phyloP scores from a whole-genome alignment of 2,329 filamentous ascomycete species.

The Cordyceps fumosorosea region DNA sequence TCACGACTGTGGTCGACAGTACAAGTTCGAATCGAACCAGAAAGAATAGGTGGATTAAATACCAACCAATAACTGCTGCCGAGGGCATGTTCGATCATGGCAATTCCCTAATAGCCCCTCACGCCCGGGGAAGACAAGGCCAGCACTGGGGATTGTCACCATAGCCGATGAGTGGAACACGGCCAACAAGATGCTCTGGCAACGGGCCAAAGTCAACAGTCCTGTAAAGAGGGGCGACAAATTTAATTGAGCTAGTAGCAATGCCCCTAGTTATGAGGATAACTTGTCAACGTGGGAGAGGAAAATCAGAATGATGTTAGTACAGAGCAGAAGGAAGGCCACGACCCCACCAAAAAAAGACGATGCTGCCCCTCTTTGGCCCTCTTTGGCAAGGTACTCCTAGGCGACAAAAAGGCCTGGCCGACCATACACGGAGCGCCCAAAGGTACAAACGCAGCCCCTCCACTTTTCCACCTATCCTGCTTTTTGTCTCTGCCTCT shows the following conservation, averaged over 20 bases:
- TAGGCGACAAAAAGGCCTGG: not conserved
- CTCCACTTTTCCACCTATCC: conserved; percentile 10
- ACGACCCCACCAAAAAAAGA: conserved; percentile 4
- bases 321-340: not conserved
- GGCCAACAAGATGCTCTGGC: not conserved
- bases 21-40: too few relatives aligned
- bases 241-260: not conserved
- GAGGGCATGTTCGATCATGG: too few relatives aligned
- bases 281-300: not conserved
- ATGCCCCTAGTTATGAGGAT: not conserved
- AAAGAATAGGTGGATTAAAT: too few relatives aligned
- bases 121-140: too few relatives aligned
- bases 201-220: not conserved
- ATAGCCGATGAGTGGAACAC: not conserved
- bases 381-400: not conserved
- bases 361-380: not conserved
- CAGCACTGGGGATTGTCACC: too few relatives aligned
- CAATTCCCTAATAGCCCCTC: too few relatives aligned
- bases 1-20: too few relatives aligned
- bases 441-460: not conserved
- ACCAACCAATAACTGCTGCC: too few relatives aligned
- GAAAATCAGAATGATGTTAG: not conserved
- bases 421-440: not conserved
- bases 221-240: not conserved
- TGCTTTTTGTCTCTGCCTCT: not conserved